phyloP scores from a whole-genome alignment of 768 basidiomycete species.

The Exsudoporus frostii region DNA sequence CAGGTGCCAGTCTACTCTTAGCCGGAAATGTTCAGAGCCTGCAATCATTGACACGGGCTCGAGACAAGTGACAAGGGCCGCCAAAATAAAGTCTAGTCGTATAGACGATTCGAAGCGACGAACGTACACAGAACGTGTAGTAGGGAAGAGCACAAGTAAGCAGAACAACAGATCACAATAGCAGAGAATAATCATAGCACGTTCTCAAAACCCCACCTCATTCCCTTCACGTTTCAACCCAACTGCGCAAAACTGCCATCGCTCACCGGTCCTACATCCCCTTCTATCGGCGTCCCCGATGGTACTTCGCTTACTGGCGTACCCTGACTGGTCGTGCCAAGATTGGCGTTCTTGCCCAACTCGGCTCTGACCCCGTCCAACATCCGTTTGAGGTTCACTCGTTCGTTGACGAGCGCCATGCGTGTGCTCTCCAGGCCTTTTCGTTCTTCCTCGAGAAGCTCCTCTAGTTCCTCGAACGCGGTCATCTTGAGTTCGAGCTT shows the following conservation, averaged over 20 bases:
- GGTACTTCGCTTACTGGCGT: slow-evolving; percentile 53
- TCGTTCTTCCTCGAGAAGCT: slow-evolving; percentile 87
- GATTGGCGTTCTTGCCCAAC: slow-evolving; percentile 50
- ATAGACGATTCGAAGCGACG: slow-evolving; percentile 3
- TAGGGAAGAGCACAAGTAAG: slow-evolving; percentile 1
- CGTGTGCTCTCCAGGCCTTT: slow-evolving; percentile 79
- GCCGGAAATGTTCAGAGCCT: too few species aligned
- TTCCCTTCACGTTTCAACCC: slow-evolving; percentile 22
- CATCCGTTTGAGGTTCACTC: slow-evolving; percentile 66
- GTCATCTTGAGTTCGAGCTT: slow-evolving; percentile 95
- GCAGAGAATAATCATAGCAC: slow-evolving; percentile 27
- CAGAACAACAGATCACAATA: slow-evolving; percentile 22
- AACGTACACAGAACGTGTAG: slow-evolving; percentile 6
- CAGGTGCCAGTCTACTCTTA: too few species aligned
- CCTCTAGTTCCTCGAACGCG: slow-evolving; percentile 93
- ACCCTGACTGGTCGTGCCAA: slow-evolving; percentile 64
- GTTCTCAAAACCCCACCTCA: neutral
- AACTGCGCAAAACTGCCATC: slow-evolving; percentile 57
- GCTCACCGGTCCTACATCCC: slow-evolving; percentile 50
- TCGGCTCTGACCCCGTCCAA: slow-evolving; percentile 66
- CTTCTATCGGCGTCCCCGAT: slow-evolving; percentile 42
- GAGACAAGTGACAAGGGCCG: neutral
- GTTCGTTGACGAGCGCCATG: slow-evolving; percentile 76
- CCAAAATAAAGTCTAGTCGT: neutral
- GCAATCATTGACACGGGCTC: neutral